Base-by-base conservation (phyloP, 805 yeast genomes). In the Komagataella phaffii region DNA sequence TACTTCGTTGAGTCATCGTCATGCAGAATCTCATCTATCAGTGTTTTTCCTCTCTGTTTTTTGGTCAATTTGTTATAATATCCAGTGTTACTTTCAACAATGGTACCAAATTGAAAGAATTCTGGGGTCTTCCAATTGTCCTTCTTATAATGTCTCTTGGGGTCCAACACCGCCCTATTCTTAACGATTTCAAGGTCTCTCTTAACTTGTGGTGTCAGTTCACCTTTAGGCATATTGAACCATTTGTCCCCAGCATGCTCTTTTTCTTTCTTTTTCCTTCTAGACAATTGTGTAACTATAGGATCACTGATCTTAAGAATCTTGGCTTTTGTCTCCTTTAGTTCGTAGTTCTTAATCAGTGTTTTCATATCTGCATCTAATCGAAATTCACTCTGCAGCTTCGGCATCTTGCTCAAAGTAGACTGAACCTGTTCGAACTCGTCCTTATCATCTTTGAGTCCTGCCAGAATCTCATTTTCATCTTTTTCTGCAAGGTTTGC, bases 141-240 rank as follows among this genome's bases (percentile, higher is more conserved):
- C 64, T 87, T 88, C 67, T 87, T 88, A 68, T 93, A 93, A 67
- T 88, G 96, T 59, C 97, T 78, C 68, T 93, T 93, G 6, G 97
- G 98, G 63, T 93, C 98, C 55, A 93, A 73, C 7, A 89, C 96
- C 52, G 85, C 84, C 67, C 99, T 80, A 70, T 91, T 87, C 61
- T 88, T 83, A 54, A 93, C 72, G 14, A 93, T 68, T 60, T 80
- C 71, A 58, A 93, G 63, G 64, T 93, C 98, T 53, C 95, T 74
- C 61, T 85, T 85, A 18, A 86, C 63, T 24, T 76, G 74, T 2
- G 83, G 80, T 7, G 95, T 85, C 54, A 86, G 66, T 58, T 85
- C 93, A 5, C 83, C 80, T 57, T 79, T 81, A 30, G 88, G 88
- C 76, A 90, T 72, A 50, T 80, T 74, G 60, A 88, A 90, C 97